Evolutionary conservation across 495 filamentous ascomycete species (phyloP), one percentile per base, ranked within the genome.

Genomic region (Podospora bellae-mahoneyi): DNA sequence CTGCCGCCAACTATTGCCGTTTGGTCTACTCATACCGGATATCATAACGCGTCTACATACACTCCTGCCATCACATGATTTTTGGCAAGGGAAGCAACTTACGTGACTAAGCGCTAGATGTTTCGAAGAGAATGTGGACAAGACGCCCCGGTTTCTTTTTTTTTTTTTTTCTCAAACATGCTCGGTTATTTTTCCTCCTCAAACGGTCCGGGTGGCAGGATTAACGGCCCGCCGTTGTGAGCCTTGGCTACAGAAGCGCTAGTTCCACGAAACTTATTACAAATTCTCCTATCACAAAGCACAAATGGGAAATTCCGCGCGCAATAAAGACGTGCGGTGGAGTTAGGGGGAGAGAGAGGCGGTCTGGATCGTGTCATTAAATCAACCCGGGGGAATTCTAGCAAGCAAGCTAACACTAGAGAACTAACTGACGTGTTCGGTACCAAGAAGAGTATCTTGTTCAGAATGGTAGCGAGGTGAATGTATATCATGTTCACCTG

Each of bases 201-300:
- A 30, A 60, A 60, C 28, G 58, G 58, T 64, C 19, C 54, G 27
- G 54, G 44, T 23, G 20, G 32, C 62, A 39, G 54, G 32, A 48
- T n/a, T 5, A 20, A 19, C 34, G 62, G 19, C 62, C 32, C 39
- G 23, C 16, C 39, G 26, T 48, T 48, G 39, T 48, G 39, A 48
- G 39, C 39, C 39, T 48, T 48, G 39, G 39, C 39, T 16, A 48
- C 39, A 16, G 9, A 48, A 16, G 15, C 39, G 39, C 39, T 48
- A 48, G 39, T 9, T 48, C 18, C 39, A 48, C 39, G 23, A 23
- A 23, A 23, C 23, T 23, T 23, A 23, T 48, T 48, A 48, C 39
- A 48, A 48, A 48, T 48, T 48, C 39, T 48, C 39, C 39, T 48
- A 48, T 48, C 39, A 23, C 23, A 48, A 10, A 48, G 39, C 15